A percentile compares a stretch with the other conserved stretches of the same genome.
phyloP scores from a whole-genome alignment of 257 asterid species.

The Coffea canephora region DNA sequence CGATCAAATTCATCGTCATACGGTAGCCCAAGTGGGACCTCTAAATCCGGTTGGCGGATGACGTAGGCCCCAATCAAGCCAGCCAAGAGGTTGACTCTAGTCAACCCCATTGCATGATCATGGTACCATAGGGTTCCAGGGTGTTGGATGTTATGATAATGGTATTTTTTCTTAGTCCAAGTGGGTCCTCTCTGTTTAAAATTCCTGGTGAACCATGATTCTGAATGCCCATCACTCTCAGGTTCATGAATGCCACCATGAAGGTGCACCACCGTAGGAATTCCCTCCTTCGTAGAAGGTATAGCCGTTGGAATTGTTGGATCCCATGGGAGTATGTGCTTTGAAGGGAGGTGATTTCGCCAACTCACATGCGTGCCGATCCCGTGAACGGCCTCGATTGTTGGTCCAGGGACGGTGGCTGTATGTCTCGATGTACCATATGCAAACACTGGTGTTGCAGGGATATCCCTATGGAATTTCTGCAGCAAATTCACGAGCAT shows the following conservation, averaged over 20 bases:
- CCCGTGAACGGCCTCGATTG: conserved; percentile 76
- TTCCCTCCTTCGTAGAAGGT: conserved; percentile 41
- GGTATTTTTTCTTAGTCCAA: conserved; percentile 51
- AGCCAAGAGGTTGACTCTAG: conserved; percentile 82
- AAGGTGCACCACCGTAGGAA: conserved; percentile 87
- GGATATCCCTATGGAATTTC: conserved; percentile 85
- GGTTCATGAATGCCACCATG: conserved; percentile 81
- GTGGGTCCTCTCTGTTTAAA: conserved; percentile 55
- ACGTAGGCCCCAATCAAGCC: conserved; percentile 74
- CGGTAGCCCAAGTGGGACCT: conserved; percentile 53
- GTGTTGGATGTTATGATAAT: conserved; percentile 67
- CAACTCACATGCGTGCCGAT: conserved; percentile 49
- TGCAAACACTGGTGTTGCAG: conserved; percentile 68
- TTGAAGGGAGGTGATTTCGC: conserved; percentile 67
- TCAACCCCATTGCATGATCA: conserved; percentile 91
- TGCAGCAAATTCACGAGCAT: conserved; percentile 14
- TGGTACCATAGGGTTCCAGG: conserved; percentile 94
- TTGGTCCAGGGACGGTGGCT: conserved; percentile 87
- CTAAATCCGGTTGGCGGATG: conserved; percentile 51
- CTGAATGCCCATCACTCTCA: conserved; percentile 58
- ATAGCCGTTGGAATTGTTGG: conserved; percentile 73
- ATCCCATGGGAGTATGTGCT: conserved; percentile 88
- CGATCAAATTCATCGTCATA: conserved; percentile 50
- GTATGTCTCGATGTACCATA: conserved; percentile 48
- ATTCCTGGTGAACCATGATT: conserved; percentile 68